Evolutionary conservation across 2,329 filamentous ascomycete genomes (phyloP), one percentile per base, ranked within the genome.

Genomic region (Thielaviopsis punctulata): DNA sequence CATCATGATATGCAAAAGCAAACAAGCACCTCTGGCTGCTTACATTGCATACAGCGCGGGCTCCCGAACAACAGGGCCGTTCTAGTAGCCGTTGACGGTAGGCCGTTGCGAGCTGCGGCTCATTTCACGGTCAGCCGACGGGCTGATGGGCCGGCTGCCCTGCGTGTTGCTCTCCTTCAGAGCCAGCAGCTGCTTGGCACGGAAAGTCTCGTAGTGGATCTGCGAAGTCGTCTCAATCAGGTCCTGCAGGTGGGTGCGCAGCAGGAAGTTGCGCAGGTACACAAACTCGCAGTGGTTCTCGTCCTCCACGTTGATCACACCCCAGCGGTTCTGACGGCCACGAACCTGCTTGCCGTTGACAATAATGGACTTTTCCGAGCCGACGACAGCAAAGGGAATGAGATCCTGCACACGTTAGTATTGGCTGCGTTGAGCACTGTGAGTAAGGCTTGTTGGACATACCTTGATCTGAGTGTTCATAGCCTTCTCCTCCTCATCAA

Each of bases 121-220:
- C 63, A 98, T 72, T 71, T 98, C 92, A 59, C 92, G 82, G 60
- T 98, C 92, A 53, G 92, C 90, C 56, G 88, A 78, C 56, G 92
- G 92, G 66, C 86, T 94, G 74, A 98, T 98, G 64, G 92, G 92
- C 67, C 90, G 79, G 62, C 65, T 66, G 73, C 86, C 92, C 59
- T 87, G 85, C 60, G 87, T 86, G 73, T 86, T 92, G 76, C 85
- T 95, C 76, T 98, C 92, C 80, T 96, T 98, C 66, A 98, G 78
- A 54, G 92, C 92, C 65, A 98, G 73, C 63, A 98, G 76, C 71
- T 98, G 92, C 82, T 98, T 98, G 63, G 92, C 89, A 70, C 92
- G 89, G 89, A 98, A 98, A 55, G 88, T 94, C 77, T 98, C 92
- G 76, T 98, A 98, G 77, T 98, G 92, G 70, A 95, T 98, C 75